Evolutionary conservation across 345 rosid genomes (phyloP).

Genomic region (Melaleuca alternifolia): DNA sequence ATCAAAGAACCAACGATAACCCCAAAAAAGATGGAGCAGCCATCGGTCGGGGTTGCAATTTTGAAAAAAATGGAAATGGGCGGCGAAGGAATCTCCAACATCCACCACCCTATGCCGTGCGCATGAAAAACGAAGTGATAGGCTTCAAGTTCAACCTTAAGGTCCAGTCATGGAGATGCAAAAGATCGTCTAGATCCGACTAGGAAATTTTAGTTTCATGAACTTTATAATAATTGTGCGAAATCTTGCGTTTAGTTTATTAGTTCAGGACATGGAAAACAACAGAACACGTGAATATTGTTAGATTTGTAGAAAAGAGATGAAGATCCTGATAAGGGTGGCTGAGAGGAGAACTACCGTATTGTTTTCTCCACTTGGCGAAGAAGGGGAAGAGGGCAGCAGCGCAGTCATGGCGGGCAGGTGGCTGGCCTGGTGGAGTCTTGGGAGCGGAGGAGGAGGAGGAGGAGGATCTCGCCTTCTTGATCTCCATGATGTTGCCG

Average conservation of each 20-base stretch:
- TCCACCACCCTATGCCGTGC: not conserved
- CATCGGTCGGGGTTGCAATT: not conserved
- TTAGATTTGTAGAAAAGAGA: not conserved
- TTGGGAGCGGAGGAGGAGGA: not conserved
- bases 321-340: not conserved
- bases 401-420: slow-evolving; percentile 14
- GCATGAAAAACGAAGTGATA: not conserved
- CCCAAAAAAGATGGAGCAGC: not conserved
- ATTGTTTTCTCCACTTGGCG: slow-evolving; percentile 20
- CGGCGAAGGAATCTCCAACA: not conserved
- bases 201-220: not conserved
- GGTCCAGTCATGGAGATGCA: not conserved
- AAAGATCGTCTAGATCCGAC: not conserved
- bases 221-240: not conserved
- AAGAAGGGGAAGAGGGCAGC: slow-evolving; percentile 21
- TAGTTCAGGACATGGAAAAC: not conserved
- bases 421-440: not conserved
- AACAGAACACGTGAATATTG: not conserved
- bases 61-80: not conserved
- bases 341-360: slow-evolving; percentile 6
- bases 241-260: not conserved
- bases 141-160: not conserved
- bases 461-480: slow-evolving; percentile 2
- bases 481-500: slow-evolving; percentile 33
- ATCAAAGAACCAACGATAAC: not conserved